A percentile compares a stretch with the other conserved stretches of the same genome.
phyloP scores from a whole-genome alignment of 1,284 basidiomycete genomes.

The Somion occarium region DNA sequence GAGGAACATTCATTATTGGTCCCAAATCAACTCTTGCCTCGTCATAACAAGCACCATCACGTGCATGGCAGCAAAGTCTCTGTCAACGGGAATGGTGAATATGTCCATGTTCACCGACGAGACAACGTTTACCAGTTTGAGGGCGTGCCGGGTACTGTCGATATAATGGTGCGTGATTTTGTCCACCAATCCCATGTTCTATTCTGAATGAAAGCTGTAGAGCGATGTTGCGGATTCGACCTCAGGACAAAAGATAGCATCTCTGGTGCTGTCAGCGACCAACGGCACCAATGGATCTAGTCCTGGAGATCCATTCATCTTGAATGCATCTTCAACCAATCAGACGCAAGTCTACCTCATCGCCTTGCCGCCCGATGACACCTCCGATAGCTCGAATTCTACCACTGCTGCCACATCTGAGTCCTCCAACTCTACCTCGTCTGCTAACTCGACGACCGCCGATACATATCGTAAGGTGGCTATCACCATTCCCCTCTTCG shows the following conservation, averaged over 20 bases:
- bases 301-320: slow-evolving; percentile 35
- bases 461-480: slow-evolving; percentile 31
- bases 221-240: slow-evolving; percentile 26
- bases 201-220: slow-evolving; percentile 13
- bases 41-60: slow-evolving; percentile 12
- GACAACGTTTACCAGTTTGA: slow-evolving; percentile 1
- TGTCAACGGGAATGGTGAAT: slow-evolving; percentile 4
- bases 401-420: slow-evolving; percentile 9
- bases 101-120: slow-evolving; percentile 9
- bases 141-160: slow-evolving; percentile 39
- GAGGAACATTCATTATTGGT: slow-evolving; percentile 4
- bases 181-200: not conserved
- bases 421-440: slow-evolving; percentile 9
- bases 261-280: slow-evolving; percentile 35
- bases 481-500: slow-evolving; percentile 43
- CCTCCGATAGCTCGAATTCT: slow-evolving; percentile 11
- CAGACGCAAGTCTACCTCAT: slow-evolving; percentile 49
- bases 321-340: slow-evolving; percentile 52
- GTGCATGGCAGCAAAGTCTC: not conserved
- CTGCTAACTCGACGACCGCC: slow-evolving; percentile 14
- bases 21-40: not conserved
- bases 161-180: slow-evolving; percentile 39
- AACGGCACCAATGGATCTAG: slow-evolving; percentile 14
- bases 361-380: slow-evolving; percentile 16
- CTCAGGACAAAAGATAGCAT: slow-evolving; percentile 37